These are phyloP conservation scores for Eremochloa ophiuroides DNA, from an alignment of 176 grass and related monocot species.

Conservation along the genomic window DNA sequence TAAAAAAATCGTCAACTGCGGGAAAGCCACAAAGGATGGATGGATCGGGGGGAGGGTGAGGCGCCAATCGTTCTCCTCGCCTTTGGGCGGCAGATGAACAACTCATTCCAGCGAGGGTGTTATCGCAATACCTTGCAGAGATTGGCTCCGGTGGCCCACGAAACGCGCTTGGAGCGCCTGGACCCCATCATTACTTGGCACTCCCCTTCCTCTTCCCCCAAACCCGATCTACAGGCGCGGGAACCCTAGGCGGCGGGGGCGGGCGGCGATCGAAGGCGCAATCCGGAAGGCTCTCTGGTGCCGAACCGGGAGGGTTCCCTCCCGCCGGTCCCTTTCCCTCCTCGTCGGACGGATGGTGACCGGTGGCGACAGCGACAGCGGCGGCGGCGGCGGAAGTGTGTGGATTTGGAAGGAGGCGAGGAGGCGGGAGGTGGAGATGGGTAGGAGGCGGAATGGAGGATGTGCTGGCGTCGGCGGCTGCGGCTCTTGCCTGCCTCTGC, in stretches of 20 bases:
- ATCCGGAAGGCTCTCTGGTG: background rate
- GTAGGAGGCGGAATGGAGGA: background rate
- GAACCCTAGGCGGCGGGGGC: constrained; percentile 30
- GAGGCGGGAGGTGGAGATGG: background rate
- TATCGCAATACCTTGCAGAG: constrained; percentile 84
- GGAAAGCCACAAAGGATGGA: background rate
- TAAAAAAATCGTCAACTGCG: background rate
- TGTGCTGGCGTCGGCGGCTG: constrained; percentile 39
- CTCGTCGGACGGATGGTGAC: background rate
- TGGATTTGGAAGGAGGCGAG: background rate
- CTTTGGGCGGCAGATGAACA: background rate
- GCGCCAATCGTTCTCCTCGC: constrained; percentile 3
- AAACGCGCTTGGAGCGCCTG: constrained; percentile 67
- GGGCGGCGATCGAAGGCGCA: background rate
- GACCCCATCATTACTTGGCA: constrained; percentile 36
- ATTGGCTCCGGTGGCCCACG: constrained; percentile 64
- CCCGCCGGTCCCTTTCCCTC: background rate
- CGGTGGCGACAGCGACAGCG: background rate
- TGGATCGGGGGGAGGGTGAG: background rate
- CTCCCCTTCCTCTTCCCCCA: background rate
- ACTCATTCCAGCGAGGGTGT: constrained; percentile 1
- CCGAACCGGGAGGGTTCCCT: constrained; percentile 5
- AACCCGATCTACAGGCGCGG: constrained; percentile 43
- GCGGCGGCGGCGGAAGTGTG: background rate
- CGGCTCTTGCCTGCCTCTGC: background rate